Base-by-base conservation (phyloP, 805 yeast species). In the Kurtzmaniella fragi region DNA sequence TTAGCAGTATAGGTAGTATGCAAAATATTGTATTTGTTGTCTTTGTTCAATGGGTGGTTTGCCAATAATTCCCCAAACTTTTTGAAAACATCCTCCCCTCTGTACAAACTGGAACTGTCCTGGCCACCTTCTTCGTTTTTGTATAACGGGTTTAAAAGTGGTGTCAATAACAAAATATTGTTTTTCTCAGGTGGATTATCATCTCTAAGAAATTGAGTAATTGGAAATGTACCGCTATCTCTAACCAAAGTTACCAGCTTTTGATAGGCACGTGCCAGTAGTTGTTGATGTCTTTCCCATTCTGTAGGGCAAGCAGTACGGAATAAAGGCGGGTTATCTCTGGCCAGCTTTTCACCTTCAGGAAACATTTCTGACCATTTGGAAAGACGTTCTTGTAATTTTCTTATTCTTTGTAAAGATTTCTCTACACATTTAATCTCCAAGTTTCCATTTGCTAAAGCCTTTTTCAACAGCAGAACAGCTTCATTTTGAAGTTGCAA, bases 1-100 rank as follows among this genome's bases (percentile, higher is more conserved):
- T 73, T 71, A 4, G 72, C 81, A 0, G 82, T 76, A 47, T 78
- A 78, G 2, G 80, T 71, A 1, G 82, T 73, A 50, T 78, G 84
- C 8, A 70, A 49, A 1, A 79, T 77, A 41, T 73, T 72, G 46
- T 71, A 76, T 3, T 69, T 52, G 10, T 46, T 52, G 15, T 48
- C 47, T 16, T 44, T 41, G 4, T 45, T 38, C 5, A 45, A 45
- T 2, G 57, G 52, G 37, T 67, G 70, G 30, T 63, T 56, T 6
- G 76, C 62, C 15, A 78, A 46, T 34, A 62, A 48, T 15, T 65
- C 62, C 7, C 82, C 82, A 48, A 78, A 74, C 29, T 71, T 69
- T 44, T 67, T 68, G 44, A 77, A 73, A 5, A 75, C 73, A 38
- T 73, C 78, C 45, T 76, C 80, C 2, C 79, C 78, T 3, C 60